These are phyloP conservation scores for Obelidium mucronatum DNA, from an alignment of 192 early-diverging fungal species.

Conservation along the genomic window DNA sequence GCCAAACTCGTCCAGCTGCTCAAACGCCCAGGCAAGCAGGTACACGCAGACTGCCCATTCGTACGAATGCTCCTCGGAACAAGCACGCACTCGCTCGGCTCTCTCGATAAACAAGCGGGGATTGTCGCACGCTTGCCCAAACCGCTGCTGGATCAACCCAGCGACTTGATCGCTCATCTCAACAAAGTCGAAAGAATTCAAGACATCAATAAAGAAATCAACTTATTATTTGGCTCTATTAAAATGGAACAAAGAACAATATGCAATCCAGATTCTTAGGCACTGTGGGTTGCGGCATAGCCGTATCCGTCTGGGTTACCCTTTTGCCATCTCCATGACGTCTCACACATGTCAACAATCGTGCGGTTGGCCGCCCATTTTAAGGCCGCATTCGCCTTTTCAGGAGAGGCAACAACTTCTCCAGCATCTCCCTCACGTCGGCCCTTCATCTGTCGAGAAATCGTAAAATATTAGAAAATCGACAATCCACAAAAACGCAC, in stretches of 20 bases:
- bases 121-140: no score
- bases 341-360: slow-evolving; percentile 71
- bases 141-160: no score
- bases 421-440: slow-evolving; percentile 88
- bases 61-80: no score
- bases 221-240: no score
- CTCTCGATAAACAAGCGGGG: no score
- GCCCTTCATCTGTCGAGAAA: neutral
- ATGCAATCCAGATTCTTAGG: no score
- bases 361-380: slow-evolving; percentile 66
- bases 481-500: slow-evolving; percentile 41
- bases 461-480: neutral
- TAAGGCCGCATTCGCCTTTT: slow-evolving; percentile 66
- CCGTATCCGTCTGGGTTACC: slow-evolving; percentile 74
- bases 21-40: neutral
- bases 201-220: no score
- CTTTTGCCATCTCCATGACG: slow-evolving; percentile 77
- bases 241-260: no score
- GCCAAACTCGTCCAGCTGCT: slow-evolving; percentile 19
- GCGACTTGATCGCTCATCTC: no score
- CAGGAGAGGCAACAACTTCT: slow-evolving; percentile 81
- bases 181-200: no score
- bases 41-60: neutral
- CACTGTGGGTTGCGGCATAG: no score
- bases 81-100: no score